Conservation (phyloP, 177 flowering plant genomes). For the Telopea speciosissima region DNA sequence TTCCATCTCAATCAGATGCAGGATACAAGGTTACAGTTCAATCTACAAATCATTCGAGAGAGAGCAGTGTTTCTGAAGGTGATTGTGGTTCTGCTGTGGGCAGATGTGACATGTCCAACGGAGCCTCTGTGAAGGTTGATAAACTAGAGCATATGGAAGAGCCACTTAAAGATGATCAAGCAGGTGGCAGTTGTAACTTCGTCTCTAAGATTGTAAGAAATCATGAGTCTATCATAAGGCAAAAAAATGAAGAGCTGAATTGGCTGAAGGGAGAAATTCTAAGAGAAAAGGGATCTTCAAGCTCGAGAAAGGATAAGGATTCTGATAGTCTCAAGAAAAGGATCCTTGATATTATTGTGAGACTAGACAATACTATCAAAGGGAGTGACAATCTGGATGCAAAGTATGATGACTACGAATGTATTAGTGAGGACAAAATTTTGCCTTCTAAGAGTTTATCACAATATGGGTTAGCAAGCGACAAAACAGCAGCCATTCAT, state of each 20-base stretch:
- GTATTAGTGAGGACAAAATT: conserved; percentile 5
- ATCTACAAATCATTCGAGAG: conserved; percentile 1
- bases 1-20: conserved; percentile 10
- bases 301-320: conserved; percentile 20
- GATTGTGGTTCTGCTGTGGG: neutral
- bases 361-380: conserved; percentile 34
- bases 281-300: conserved; percentile 19
- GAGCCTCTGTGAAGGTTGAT: conserved; percentile 8
- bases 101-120: conserved; percentile 4
- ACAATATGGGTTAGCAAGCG: neutral
- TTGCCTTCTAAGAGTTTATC: conserved; percentile 2
- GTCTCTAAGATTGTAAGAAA: conserved; percentile 50
- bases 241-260: conserved; percentile 37
- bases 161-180: conserved; percentile 13
- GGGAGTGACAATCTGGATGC: conserved; percentile 19
- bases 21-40: conserved; percentile 8
- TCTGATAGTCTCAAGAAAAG: conserved; percentile 22
- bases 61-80: conserved; percentile 12
- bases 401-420: conserved; percentile 5
- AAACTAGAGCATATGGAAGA: conserved; percentile 12
- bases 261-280: conserved; percentile 25
- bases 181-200: conserved; percentile 25
- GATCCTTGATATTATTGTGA: conserved; percentile 30
- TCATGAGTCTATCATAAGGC: conserved; percentile 48
- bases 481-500: conserved; percentile 1